Percentiles rank a stretch among this genome's conserved stretches.
phyloP scores from a whole-genome alignment of 192 early-diverging fungal genomes.

The Podila verticillata region DNA sequence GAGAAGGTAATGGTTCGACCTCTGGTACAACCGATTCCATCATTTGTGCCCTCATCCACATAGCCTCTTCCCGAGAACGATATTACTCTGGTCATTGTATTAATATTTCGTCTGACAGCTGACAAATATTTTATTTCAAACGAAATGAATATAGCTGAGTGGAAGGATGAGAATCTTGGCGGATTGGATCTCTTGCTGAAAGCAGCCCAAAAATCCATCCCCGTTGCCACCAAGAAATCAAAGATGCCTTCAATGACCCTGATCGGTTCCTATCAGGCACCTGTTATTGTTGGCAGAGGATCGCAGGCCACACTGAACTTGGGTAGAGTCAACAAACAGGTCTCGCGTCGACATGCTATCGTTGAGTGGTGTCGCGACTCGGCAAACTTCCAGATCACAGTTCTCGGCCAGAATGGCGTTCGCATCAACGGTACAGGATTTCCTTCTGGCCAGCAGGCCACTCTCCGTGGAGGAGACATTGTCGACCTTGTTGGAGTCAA shows the following conservation, averaged over 20 bases:
- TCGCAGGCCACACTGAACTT: conserved; percentile 58
- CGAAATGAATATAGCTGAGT: conserved; percentile 9
- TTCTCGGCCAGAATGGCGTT: conserved; percentile 60
- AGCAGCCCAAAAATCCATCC: conserved; percentile 22
- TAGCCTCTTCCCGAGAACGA: too few species aligned
- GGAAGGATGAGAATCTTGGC: conserved; percentile 13
- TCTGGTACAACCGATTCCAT: not conserved
- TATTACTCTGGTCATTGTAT: not conserved
- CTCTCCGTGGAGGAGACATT: conserved; percentile 45
- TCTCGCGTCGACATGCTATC: conserved; percentile 60
- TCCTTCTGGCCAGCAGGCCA: conserved; percentile 45
- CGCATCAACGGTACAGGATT: conserved; percentile 53
- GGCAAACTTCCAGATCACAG: conserved; percentile 50
- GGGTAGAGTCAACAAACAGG: conserved; percentile 58
- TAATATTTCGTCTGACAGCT: not conserved
- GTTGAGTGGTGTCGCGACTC: conserved; percentile 38
- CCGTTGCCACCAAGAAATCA: conserved; percentile 16
- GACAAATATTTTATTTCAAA: not conserved
- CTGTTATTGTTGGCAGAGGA: conserved; percentile 58
- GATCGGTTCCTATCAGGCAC: conserved; percentile 28
- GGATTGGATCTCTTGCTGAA: conserved; percentile 42
- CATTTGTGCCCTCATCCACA: not conserved
- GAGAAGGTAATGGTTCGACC: conserved; percentile 7
- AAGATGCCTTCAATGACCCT: conserved; percentile 28
- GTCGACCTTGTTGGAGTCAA: conserved; percentile 61